phyloP scores from a whole-genome alignment of 805 yeast species.

The Pichia membranifaciens region DNA sequence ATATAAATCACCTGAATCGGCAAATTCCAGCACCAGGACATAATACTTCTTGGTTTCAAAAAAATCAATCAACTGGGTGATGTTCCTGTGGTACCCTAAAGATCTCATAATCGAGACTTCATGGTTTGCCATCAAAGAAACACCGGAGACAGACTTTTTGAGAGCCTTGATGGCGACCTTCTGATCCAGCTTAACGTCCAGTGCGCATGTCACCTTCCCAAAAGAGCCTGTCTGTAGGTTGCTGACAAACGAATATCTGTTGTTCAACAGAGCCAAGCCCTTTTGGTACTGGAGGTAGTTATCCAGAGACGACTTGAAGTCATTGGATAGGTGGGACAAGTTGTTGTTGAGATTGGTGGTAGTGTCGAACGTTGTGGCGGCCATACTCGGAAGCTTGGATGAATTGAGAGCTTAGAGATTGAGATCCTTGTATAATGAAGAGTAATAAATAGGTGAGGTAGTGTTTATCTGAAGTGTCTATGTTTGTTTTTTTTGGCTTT shows the following conservation, averaged over 20 bases:
- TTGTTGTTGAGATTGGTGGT: not conserved
- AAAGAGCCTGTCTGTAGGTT: slow-evolving; percentile 55
- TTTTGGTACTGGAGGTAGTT: slow-evolving; percentile 38
- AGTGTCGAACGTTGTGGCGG: not conserved
- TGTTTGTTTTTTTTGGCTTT: not conserved
- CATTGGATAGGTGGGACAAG: slow-evolving; percentile 13
- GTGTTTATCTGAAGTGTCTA: not conserved
- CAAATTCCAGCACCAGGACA: slow-evolving; percentile 60
- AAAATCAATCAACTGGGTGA: slow-evolving; percentile 52
- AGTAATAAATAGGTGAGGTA: not conserved
- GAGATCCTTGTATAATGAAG: too few species aligned
- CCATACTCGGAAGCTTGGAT: not conserved
- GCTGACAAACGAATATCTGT: slow-evolving; percentile 38
- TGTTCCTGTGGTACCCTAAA: slow-evolving; percentile 43
- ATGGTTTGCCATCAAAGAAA: slow-evolving; percentile 43
- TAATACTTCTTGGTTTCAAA: slow-evolving; percentile 50
- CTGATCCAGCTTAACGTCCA: slow-evolving; percentile 28
- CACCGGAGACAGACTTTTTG: slow-evolving; percentile 39
- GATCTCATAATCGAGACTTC: slow-evolving; percentile 42
- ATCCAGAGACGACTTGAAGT: slow-evolving; percentile 29
- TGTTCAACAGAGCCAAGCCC: slow-evolving; percentile 30
- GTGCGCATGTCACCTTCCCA: slow-evolving; percentile 54
- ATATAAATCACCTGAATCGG: slow-evolving; percentile 61
- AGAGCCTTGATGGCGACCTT: slow-evolving; percentile 53
- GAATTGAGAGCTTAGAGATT: too few species aligned